Conservation (phyloP, 805 yeast genomes). For the Debaryomyces castellii region DNA sequence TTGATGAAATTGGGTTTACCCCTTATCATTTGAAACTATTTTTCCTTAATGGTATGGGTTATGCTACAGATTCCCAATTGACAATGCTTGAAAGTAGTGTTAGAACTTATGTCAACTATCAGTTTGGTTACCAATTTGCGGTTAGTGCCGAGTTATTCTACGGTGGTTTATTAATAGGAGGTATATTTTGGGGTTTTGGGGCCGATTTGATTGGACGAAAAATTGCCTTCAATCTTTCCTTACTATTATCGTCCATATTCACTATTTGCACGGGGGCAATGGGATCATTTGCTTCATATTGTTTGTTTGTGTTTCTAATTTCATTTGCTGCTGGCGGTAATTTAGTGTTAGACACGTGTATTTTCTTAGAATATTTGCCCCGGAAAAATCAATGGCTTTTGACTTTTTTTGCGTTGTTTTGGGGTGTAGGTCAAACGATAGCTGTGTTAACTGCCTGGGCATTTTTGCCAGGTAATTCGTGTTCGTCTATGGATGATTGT, state of each 20-base stretch:
- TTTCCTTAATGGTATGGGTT: slow-evolving; percentile 37
- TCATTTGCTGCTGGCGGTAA: slow-evolving; percentile 57
- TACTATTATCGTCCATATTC: slow-evolving; percentile 48
- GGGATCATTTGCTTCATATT: slow-evolving; percentile 48
- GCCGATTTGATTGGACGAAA: slow-evolving; percentile 57
- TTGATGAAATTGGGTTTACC: slow-evolving; percentile 55
- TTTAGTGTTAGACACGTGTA: slow-evolving; percentile 53
- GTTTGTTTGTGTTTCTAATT: slow-evolving; percentile 46
- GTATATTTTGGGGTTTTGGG: slow-evolving; percentile 55
- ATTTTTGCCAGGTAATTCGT: slow-evolving; percentile 48
- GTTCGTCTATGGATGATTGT: slow-evolving; percentile 42
- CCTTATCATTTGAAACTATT: slow-evolving; percentile 34
- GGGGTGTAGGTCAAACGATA: slow-evolving; percentile 64
- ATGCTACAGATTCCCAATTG: slow-evolving; percentile 33
- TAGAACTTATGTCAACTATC: slow-evolving; percentile 25
- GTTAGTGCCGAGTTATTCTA: slow-evolving; percentile 26
- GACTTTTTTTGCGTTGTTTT: slow-evolving; percentile 51
- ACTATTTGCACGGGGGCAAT: slow-evolving; percentile 56
- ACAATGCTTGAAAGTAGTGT: slow-evolving; percentile 22
- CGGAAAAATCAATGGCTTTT: slow-evolving; percentile 49
- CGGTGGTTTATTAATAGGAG: slow-evolving; percentile 51
- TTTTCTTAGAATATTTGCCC: slow-evolving; percentile 54
- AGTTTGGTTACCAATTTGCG: slow-evolving; percentile 24
- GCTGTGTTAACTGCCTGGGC: slow-evolving; percentile 58
- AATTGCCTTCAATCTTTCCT: slow-evolving; percentile 49